phyloP scores from a whole-genome alignment of 2,329 filamentous ascomycete genomes.

The Cylindrodendrum hubeiense region DNA sequence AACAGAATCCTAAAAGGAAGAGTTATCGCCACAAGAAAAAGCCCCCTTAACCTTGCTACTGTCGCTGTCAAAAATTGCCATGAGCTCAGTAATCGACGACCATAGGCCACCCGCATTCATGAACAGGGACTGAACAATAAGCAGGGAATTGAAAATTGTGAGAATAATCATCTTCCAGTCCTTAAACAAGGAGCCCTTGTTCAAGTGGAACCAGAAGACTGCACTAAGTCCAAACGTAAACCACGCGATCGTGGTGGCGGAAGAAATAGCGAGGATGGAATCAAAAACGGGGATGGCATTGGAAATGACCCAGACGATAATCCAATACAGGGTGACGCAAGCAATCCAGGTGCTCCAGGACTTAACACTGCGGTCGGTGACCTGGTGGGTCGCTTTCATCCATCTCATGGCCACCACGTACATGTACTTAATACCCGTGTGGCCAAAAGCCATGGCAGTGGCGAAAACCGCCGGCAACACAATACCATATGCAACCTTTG shows the following conservation, averaged over 20 bases:
- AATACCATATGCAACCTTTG: conserved; percentile 50
- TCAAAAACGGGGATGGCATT: conserved; percentile 53
- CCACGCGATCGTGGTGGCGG: conserved; percentile 51
- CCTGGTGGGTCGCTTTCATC: conserved; percentile 46
- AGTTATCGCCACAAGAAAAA: conserved; percentile 52
- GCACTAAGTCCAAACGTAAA: conserved; percentile 51
- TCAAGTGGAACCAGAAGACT: conserved; percentile 51
- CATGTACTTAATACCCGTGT: conserved; percentile 50
- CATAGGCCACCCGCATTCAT: conserved; percentile 52
- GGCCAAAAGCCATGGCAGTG: conserved; percentile 48
- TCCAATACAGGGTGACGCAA: conserved; percentile 49
- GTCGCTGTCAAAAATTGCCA: conserved; percentile 44
- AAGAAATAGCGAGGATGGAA: conserved; percentile 51
- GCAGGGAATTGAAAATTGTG: conserved; percentile 42
- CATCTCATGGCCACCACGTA: conserved; percentile 48
- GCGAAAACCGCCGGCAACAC: conserved; percentile 48
- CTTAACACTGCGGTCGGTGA: conserved; percentile 47
- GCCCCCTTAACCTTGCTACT: conserved; percentile 42
- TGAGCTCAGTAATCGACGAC: conserved; percentile 46
- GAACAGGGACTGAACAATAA: conserved; percentile 48
- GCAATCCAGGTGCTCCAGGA: conserved; percentile 51
- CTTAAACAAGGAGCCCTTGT: conserved; percentile 39
- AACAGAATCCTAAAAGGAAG: conserved; percentile 35
- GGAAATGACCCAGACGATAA: conserved; percentile 48
- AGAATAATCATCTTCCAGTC: conserved; percentile 39